Base-by-base conservation (phyloP, 2,329 filamentous ascomycete species). In the Sclerotinia minor region DNA sequence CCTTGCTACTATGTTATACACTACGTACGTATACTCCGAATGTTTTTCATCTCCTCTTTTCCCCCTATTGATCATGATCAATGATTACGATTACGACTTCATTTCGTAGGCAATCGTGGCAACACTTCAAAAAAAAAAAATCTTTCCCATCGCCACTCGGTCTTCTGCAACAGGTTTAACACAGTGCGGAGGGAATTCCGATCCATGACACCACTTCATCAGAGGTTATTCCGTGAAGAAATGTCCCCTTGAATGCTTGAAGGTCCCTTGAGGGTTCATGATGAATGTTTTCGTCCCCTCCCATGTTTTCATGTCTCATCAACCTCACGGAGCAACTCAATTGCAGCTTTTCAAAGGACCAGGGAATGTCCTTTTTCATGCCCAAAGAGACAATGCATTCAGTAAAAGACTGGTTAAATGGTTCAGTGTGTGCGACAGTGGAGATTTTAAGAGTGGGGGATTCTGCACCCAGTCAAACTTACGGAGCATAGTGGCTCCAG, bases 291-390 rank as follows among this genome's bases (percentile, higher is more conserved):
- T 35, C 32, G 26, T n/a, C 57, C 26, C 21, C 9, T 32, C 13
- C 38, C n/a, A 44, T 29, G 24, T 29, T 41, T 17, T 17, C 24
- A 41, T 59, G 55, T 45, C 55, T 29, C 38, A 29, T 59, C 41
- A 59, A 41, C 38, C 38, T 41, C 6, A 15, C 15, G 38, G 24
- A 50, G 47, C 6, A 4, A 5, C 41, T 45, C 17, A 21, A 45
- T 52, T 24, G 24, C n/a, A 15, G n/a, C 45, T 13, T 21, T 32
- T 21, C 57, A 38, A 47, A 17, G 32, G n/a, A 47, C 41, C 24
- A 45, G 38, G 41, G 26, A 26, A 17, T 59, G 55, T 29, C 38
- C 55, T 59, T 24, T 59, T 59, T 45, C 29, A 17, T 59, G 57
- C 45, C 41, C 44, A 49, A 35, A 60, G 41, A 29, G 17, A 9